Percentiles rank a stretch among this genome's conserved stretches.
These are phyloP conservation scores for Trichoderma erinaceum DNA, from an alignment of 495 filamentous ascomycete genomes.

Conservation along the genomic window DNA sequence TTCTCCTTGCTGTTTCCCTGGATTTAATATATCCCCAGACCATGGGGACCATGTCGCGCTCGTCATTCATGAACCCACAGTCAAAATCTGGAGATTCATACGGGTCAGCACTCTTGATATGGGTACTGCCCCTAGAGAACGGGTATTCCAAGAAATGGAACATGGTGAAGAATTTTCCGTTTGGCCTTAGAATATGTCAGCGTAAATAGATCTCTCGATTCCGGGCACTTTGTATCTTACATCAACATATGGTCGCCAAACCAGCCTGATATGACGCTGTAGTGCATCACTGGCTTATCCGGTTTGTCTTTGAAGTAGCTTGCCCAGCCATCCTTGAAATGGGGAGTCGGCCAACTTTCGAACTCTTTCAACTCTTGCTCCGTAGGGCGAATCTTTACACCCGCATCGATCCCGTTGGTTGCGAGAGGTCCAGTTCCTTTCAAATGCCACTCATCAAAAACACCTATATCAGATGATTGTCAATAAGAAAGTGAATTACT, in stretches of 20 bases:
- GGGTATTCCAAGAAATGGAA: conserved; percentile 84
- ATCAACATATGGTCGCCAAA: conserved; percentile 67
- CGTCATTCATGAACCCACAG: conserved; percentile 80
- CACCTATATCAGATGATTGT: conserved; percentile 25
- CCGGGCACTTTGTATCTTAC: conserved; percentile 18
- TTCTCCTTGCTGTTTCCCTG: conserved; percentile 72
- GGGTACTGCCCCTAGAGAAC: conserved; percentile 67
- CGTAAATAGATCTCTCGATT: neutral
- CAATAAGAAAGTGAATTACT: neutral
- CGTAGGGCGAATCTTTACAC: conserved; percentile 72
- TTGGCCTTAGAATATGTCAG: conserved; percentile 36
- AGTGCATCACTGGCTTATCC: conserved; percentile 84
- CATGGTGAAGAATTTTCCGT: conserved; percentile 82
- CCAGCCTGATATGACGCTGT: conserved; percentile 62
- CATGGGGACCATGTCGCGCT: conserved; percentile 77
- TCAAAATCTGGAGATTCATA: conserved; percentile 76
- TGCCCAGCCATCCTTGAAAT: conserved; percentile 67
- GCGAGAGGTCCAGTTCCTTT: conserved; percentile 74
- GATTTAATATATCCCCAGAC: conserved; percentile 84
- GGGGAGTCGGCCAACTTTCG: conserved; percentile 57
- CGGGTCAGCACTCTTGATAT: conserved; percentile 64
- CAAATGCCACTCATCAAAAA: conserved; percentile 69
- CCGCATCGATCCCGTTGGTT: conserved; percentile 82
- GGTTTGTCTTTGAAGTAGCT: conserved; percentile 80
- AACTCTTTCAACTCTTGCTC: conserved; percentile 63